Base-by-base conservation (phyloP, 352 stramenopile genomes). In the Phytopythium oedochilum region DNA sequence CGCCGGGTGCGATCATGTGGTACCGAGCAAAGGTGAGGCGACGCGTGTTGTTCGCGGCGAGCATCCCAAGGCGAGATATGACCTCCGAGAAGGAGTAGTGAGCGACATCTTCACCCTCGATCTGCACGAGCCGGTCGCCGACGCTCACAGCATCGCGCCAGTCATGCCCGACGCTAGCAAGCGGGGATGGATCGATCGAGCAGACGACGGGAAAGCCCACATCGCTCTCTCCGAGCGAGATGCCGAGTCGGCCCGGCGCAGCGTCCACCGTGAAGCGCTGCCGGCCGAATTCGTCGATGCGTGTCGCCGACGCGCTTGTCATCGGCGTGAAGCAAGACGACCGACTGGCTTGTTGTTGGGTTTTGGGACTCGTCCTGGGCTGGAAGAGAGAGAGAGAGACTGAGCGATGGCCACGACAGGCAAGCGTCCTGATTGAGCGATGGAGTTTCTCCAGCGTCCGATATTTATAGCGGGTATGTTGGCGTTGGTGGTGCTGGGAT, bases 21-120 rank as follows among this genome's bases (percentile, higher is more conserved):
- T 86, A 86, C 9, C 75, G 65, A 5, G 68, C 75, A 26, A 88
- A 83, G 18, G 71, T 82, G n/a, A 86, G 45, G 8, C 55, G 48
- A 2, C 78, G 68, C 12, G 46, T 2, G 17, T 57, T 68, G 22
- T 68, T 78, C 7, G 59, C 53, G 2, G 62, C 56, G 5, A 85
- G 68, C 32, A 81, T 83, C 14, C 59, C 58, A 7, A 88, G 64
- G 7, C 73, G 68, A 11, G 25, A 38, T 42, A 81, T 85, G 38
- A 86, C 49, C 28, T 86, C 75, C 17, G 56, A 23, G 7, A 85
- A 40, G 17, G 61, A 64, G 52, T 46, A 73, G 52, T 85, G 71
- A 3, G 75, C 55, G 10, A 84, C 44, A n/a, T 81, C 71, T 26
- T 72, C 53, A 26, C 67, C 69, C 53, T 88, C 66, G 44, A 88